phyloP scores from a whole-genome alignment of 768 basidiomycete genomes.

The Lyophyllum decastes region DNA sequence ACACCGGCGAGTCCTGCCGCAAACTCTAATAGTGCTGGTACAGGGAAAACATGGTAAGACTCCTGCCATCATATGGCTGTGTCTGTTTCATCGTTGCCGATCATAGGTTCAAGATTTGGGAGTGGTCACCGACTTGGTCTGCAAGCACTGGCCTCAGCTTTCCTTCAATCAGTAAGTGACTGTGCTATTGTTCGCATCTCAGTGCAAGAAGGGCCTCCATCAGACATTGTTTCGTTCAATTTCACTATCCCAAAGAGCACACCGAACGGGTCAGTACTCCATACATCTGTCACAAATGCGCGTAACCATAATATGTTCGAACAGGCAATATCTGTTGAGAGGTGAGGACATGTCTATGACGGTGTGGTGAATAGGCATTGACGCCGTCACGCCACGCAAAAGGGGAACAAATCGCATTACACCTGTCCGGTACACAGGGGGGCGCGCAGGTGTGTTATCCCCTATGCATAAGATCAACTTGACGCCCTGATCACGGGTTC shows the following conservation, averaged over 20 bases:
- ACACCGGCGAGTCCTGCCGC: slow-evolving; percentile 31
- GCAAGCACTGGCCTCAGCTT: slow-evolving; percentile 33
- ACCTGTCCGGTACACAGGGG: slow-evolving; percentile 25
- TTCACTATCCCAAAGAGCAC: slow-evolving; percentile 34
- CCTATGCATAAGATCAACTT: too few species aligned
- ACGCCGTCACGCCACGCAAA: neutral
- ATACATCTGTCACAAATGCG: too few species aligned
- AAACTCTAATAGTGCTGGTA: slow-evolving; percentile 39
- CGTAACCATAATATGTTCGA: too few species aligned
- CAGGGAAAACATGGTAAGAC: slow-evolving; percentile 37
- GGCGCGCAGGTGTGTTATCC: slow-evolving; percentile 29
- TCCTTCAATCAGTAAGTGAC: slow-evolving; percentile 26
- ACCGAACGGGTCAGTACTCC: slow-evolving; percentile 29
- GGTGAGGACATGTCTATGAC: slow-evolving; percentile 10
- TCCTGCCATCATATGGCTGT: too few species aligned
- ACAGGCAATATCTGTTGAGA: slow-evolving; percentile 30
- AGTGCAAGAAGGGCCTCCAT: too few species aligned
- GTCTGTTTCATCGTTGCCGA: too few species aligned
- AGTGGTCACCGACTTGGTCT: slow-evolving; percentile 34
- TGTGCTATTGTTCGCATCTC: too few species aligned
- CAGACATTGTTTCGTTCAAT: too few species aligned
- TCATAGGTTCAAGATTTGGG: slow-evolving; percentile 46
- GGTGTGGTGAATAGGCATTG: too few species aligned
- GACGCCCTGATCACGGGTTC: neutral
- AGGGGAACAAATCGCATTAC: slow-evolving; percentile 39